Conservation (phyloP, 768 basidiomycete genomes). For the Leccinum longicurvipes region DNA sequence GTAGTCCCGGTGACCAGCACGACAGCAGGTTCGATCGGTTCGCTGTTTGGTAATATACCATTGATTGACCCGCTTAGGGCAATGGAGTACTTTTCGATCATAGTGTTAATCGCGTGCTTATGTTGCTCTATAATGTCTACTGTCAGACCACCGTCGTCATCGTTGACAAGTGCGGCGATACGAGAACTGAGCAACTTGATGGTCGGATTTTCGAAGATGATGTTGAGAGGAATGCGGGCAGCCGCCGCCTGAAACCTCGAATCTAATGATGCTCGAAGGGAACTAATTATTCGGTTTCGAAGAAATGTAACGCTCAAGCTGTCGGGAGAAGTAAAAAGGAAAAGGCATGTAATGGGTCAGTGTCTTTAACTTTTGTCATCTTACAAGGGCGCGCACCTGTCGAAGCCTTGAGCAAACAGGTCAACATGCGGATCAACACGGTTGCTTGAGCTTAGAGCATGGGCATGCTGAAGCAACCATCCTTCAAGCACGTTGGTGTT, state of each 20-base stretch:
- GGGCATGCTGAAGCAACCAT: slow-evolving; percentile 31
- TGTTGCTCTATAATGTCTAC: slow-evolving; percentile 8
- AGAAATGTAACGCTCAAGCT: slow-evolving; percentile 32
- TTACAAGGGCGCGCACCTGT: slow-evolving; percentile 26
- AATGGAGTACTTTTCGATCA: neutral
- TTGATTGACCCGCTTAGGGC: neutral
- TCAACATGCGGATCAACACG: slow-evolving; percentile 17
- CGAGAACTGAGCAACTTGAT: slow-evolving; percentile 34
- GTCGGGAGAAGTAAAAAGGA: neutral
- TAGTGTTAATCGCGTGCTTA: slow-evolving; percentile 29
- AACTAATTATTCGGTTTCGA: slow-evolving; percentile 18
- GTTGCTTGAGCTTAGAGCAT: slow-evolving; percentile 1
- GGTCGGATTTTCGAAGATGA: slow-evolving; percentile 41
- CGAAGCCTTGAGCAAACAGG: slow-evolving; percentile 35
- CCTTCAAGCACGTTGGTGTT: slow-evolving; percentile 8
- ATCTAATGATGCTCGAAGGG: slow-evolving; percentile 31
- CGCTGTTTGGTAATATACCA: slow-evolving; percentile 4
- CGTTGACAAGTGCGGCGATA: slow-evolving; percentile 6
- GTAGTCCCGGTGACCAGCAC: slow-evolving; percentile 41
- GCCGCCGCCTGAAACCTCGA: slow-evolving; percentile 25
- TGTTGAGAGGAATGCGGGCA: slow-evolving; percentile 23
- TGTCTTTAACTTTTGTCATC: neutral
- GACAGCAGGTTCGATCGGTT: slow-evolving; percentile 13
- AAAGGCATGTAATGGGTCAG: neutral
- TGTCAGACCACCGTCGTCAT: neutral